phyloP scores from a whole-genome alignment of 768 basidiomycete species.

The Pulveroboletus frians region DNA sequence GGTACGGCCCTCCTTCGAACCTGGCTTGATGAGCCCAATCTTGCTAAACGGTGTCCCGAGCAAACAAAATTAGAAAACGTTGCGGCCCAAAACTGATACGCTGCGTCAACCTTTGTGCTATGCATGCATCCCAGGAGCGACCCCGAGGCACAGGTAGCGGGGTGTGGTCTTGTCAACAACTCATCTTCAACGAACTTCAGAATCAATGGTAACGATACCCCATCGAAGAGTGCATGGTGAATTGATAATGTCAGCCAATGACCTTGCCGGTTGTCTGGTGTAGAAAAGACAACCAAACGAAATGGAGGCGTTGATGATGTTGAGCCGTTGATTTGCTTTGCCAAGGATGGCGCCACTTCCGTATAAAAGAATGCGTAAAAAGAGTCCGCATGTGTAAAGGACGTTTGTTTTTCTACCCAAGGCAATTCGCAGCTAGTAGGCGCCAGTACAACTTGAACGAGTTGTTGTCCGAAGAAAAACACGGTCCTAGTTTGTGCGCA shows the following conservation, averaged over 20 bases:
- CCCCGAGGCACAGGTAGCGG: slow-evolving; percentile 10
- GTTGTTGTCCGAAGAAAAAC: slow-evolving; percentile 26
- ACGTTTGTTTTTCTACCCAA: slow-evolving; percentile 14
- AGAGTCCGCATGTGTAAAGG: slow-evolving; percentile 6
- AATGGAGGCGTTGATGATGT: slow-evolving; percentile 17
- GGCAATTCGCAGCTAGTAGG: slow-evolving; percentile 8
- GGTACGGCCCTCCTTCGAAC: slow-evolving; percentile 11
- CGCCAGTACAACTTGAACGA: slow-evolving; percentile 27
- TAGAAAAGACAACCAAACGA: slow-evolving; percentile 9
- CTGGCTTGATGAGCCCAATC: background rate
- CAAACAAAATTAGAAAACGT: slow-evolving; percentile 20
- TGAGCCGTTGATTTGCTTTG: slow-evolving; percentile 22
- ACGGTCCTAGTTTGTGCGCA: slow-evolving; percentile 22
- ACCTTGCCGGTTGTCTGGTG: background rate
- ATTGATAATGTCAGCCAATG: slow-evolving; percentile 26
- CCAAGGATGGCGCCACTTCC: slow-evolving; percentile 16
- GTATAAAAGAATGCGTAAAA: slow-evolving; percentile 21
- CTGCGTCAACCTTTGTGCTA: slow-evolving; percentile 8
- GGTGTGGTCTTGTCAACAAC: slow-evolving; percentile 9
- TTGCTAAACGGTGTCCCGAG: slow-evolving; percentile 8
- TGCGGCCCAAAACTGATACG: slow-evolving; percentile 22
- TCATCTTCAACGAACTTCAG: slow-evolving; percentile 26
- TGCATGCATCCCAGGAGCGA: slow-evolving; percentile 22
- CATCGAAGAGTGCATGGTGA: slow-evolving; percentile 33
- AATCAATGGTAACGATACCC: slow-evolving; percentile 27